Evolutionary conservation across 2,329 filamentous ascomycete genomes (phyloP).

Genomic region (Chaetomiaceae sp.): DNA sequence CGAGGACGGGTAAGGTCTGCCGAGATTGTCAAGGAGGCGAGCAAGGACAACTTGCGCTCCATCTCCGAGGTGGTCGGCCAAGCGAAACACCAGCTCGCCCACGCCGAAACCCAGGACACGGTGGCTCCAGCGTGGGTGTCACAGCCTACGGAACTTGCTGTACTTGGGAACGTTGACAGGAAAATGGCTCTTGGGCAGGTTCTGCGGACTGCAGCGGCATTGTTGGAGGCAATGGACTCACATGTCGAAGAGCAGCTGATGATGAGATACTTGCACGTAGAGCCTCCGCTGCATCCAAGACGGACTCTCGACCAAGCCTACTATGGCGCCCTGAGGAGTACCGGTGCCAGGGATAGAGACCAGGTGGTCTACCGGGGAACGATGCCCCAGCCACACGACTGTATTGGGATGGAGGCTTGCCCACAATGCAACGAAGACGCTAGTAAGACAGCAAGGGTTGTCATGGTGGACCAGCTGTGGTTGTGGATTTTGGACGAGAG

Average conservation of each 20-base stretch:
- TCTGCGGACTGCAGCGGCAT: constrained; percentile 32
- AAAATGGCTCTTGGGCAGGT: constrained; percentile 27
- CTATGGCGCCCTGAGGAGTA: constrained; percentile 29
- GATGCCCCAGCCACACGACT: constrained; percentile 22
- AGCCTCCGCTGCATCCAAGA: constrained; percentile 40
- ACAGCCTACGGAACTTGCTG: neutral
- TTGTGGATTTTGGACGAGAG: constrained; percentile 32
- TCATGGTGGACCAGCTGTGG: constrained; percentile 35
- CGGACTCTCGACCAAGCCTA: constrained; percentile 46
- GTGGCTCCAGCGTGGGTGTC: neutral
- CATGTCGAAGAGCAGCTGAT: constrained; percentile 35
- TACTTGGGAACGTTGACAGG: neutral
- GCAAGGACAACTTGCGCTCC: constrained; percentile 13
- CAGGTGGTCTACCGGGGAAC: constrained; percentile 42
- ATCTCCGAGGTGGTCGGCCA: constrained; percentile 20
- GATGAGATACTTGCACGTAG: constrained; percentile 30
- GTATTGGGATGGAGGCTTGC: constrained; percentile 21
- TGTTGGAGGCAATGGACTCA: constrained; percentile 36
- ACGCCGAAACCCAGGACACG: constrained; percentile 13
- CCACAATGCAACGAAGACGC: constrained; percentile 28
- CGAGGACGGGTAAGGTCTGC: constrained; percentile 29
- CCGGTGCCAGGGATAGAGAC: constrained; percentile 37
- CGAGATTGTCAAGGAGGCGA: constrained; percentile 27
- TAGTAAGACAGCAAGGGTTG: constrained; percentile 26
- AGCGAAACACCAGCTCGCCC: constrained; percentile 18